Base-by-base conservation (phyloP, 805 yeast species). In the Candida verbasci region DNA sequence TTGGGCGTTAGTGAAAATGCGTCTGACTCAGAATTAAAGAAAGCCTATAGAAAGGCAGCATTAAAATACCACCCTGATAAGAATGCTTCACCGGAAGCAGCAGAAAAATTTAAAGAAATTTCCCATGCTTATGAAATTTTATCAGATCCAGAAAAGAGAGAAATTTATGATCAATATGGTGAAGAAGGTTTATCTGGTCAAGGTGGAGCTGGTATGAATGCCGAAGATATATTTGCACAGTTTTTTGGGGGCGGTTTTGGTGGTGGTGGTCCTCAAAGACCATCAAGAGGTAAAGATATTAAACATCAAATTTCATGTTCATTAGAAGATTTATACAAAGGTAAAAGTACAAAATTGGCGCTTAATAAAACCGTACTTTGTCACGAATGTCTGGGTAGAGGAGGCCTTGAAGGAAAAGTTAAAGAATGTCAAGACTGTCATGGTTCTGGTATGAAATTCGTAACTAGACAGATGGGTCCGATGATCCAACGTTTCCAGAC, bases 401-500 rank as follows among this genome's bases (percentile, higher is more conserved):
- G 99, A 64, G 99, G 98, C 68, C 86, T 86, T 56, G 85, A 80
- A 49, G 95, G 93, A 46, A 72, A 86, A 40, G 95, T 89, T 47
- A 84, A 83, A 71, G 79, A 79, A 53, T 93, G 99, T 80, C 47
- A 79, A 35, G 60, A 78, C 26, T 93, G 99, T 80, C 76, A 78
- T 56, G 99, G 99, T 65, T 74, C 76, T 52, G 99, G 99, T 76
- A 67, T 82, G 62, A 86, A 78, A 65, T 82, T 91, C 48, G 83
- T 88, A 48, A 86, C 96, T 36, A 85, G 95, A 72, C 97, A 93
- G 68, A 89, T 93, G 96, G 99, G 99, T 52, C 96, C 96, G 48
- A 87, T 93, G 89, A 85, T 93, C 55, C 99, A 93, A 72, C 85
- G 96, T 74, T 86, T 86, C 79, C 97, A 93, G 71, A 80, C 94